Base-by-base conservation (phyloP, 371 early-diverging fungal species). In the Haplosporangium sp. region DNA sequence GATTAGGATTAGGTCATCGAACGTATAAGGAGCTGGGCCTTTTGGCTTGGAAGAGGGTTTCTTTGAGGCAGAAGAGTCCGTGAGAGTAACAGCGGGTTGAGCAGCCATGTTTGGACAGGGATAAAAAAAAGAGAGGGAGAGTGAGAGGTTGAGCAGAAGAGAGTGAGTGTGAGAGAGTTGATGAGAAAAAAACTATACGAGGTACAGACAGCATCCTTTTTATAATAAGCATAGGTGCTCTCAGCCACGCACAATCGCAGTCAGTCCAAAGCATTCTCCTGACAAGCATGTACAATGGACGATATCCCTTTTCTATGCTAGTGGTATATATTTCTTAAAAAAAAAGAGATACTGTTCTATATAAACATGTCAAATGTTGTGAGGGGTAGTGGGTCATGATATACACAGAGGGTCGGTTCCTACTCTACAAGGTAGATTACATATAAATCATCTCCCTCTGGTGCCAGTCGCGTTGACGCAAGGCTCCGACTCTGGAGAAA, bases 391-490 rank as follows among this genome's bases (percentile, higher is more conserved):
- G 45, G 45, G 45, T 45, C 29, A 29, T 29, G 29, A 29, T 29
- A 29, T 29, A 29, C 29, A 29, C 29, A 29, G 29, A 29, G 29
- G 1, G 29, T 29, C 29, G 29, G 29, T 29, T 29, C 29, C 29
- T 29, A 29, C 29, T 29, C 29, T 29, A 29, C 29, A 9, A 20
- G 18, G 3, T 8, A 18, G 9, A 46, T 46, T 74, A 74, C 62
- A 74, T 64, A 61, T 75, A 75, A 20, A 66, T 66, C 46, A 75
- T 65, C 42, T 42, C 4, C 8, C 75, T 65, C 13, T 65, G n/a
- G 42, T 75, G 75, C 75, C 75, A 75, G 62, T 75, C 75, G 23
- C 59, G 75, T 51, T 69, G 75, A 6, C 75, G 55, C 61, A 75
- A 47, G 9, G 75, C 75, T 1, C 75, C 75, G 13, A 75, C 75